Percentiles rank a stretch among this genome's conserved stretches.
phyloP scores from a whole-genome alignment of 2,329 filamentous ascomycete genomes.

The Fusarium mangiferae region DNA sequence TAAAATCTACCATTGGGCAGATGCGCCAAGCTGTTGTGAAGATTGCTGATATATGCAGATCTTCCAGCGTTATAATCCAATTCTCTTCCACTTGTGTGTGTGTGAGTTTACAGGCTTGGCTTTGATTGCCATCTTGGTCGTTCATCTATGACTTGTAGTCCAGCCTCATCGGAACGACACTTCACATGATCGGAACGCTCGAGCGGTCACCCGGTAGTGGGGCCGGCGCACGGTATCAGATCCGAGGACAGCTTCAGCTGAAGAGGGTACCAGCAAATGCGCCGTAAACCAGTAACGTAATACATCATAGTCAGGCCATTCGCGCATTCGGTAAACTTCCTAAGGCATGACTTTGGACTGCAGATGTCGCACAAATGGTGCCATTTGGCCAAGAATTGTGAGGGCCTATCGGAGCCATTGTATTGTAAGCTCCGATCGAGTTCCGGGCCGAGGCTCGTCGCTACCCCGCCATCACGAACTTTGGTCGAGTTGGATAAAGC shows the following conservation, averaged over 20 bases:
- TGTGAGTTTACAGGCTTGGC: background rate
- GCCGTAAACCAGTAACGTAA: background rate
- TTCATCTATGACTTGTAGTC: background rate
- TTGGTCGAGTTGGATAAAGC: accelerated
- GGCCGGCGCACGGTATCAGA: background rate
- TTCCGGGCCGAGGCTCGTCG: background rate
- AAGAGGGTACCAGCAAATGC: background rate
- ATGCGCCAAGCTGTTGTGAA: too few relatives aligned
- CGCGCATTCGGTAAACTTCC: accelerated
- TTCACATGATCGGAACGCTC: conserved; percentile 15
- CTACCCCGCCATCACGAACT: background rate
- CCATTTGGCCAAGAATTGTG: background rate
- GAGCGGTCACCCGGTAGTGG: background rate
- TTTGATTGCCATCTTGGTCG: background rate
- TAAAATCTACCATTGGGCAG: too few relatives aligned
- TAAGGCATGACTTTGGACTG: accelerated
- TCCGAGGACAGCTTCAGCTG: background rate
- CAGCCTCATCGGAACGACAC: background rate
- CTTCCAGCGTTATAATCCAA: too few relatives aligned
- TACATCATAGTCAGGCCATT: too few relatives aligned
- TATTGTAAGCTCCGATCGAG: background rate
- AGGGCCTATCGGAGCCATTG: background rate
- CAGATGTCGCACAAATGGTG: background rate
- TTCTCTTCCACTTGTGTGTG: too few relatives aligned
- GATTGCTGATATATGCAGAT: background rate